Base-by-base conservation (phyloP, 1,284 basidiomycete genomes). In the Trichosporon coremiiforme region DNA sequence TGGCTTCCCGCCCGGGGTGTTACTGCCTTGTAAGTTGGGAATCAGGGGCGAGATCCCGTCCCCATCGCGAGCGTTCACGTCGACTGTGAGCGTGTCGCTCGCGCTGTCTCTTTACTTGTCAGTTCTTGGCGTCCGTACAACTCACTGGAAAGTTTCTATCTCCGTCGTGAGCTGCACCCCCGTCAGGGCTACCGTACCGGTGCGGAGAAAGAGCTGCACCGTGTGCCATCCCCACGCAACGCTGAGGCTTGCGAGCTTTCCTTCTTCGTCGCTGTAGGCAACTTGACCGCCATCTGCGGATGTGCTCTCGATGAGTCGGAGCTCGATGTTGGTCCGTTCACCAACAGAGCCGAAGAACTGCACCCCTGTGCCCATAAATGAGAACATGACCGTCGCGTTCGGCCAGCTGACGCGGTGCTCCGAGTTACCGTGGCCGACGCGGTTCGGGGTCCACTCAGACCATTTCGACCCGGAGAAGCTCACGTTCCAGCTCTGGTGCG, bases 401-500 rank as follows among this genome's bases (percentile, higher is more conserved):
- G 57, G 29, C 29, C 8, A 10, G 57, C 47, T 53, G 6, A 53
- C 47, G 47, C 47, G 47, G 22, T 60, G 57, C 31, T n/a, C 57
- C 2, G 57, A 60, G 5, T 2, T 60, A 8, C 57, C 57, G 15
- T 33, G 57, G 1, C 57, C 57, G 15, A 60, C 57, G 4, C 57
- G 57, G 17, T 60, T 60, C 6, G 57, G 57, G 4, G 57, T 60
- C 57, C 57, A 60, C 9, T 33, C 17, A 17, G 29, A 33, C 57
- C 57, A 60, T 15, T 31, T 31, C 29, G 57, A 33, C 15, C 17
- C 17, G 15, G 29, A 33, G 29, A 31, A 60, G 17, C 29, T 60
- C 29, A 60, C 57, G 31, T 60, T 60, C 57, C 57, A 60, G 57
- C 57, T 60, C 4, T 60, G 20, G 17, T 17, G 17, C 20, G 57